Percentiles rank a stretch among this genome's conserved stretches.
phyloP scores from a whole-genome alignment of 2,329 filamentous ascomycete genomes.

The Rosellinia necatrix region DNA sequence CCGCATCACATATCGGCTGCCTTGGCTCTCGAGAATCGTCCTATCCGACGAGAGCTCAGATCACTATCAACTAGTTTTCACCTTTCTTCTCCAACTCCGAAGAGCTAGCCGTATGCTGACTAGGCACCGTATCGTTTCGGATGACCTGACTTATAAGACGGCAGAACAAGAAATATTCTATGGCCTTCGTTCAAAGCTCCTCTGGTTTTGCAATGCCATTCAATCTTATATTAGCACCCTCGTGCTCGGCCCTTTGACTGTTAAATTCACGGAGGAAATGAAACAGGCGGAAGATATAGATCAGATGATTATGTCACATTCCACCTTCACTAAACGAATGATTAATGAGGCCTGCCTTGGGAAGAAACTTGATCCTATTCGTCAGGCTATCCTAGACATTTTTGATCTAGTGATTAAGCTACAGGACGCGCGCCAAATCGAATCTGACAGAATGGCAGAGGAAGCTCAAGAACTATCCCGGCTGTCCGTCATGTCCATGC shows the following conservation, averaged over 20 bases:
- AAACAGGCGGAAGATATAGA: conserved; percentile 73
- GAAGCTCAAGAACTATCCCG: conserved; percentile 47
- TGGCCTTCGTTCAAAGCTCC: conserved; percentile 67
- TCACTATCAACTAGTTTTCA: conserved; percentile 74
- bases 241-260: conserved; percentile 66
- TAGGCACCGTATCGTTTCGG: conserved; percentile 52
- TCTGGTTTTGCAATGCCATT: conserved; percentile 78
- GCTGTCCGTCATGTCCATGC: conserved; percentile 44
- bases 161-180: conserved; percentile 58
- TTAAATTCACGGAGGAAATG: conserved; percentile 62
- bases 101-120: conserved; percentile 71
- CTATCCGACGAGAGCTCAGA: conserved; percentile 67
- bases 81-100: conserved; percentile 76
- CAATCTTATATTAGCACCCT: conserved; percentile 77
- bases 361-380: conserved; percentile 69
- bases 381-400: conserved; percentile 72
- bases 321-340: conserved; percentile 64
- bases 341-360: conserved; percentile 73
- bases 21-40: conserved; percentile 72
- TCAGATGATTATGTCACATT: conserved; percentile 75
- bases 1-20: conserved; percentile 69
- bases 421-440: conserved; percentile 59
- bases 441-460: conserved; percentile 45
- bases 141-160: conserved; percentile 45
- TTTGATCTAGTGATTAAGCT: conserved; percentile 76